Evolutionary conservation across 2,329 filamentous ascomycete species (phyloP).

Genomic region (Tolypocladium cylindrosporum): DNA sequence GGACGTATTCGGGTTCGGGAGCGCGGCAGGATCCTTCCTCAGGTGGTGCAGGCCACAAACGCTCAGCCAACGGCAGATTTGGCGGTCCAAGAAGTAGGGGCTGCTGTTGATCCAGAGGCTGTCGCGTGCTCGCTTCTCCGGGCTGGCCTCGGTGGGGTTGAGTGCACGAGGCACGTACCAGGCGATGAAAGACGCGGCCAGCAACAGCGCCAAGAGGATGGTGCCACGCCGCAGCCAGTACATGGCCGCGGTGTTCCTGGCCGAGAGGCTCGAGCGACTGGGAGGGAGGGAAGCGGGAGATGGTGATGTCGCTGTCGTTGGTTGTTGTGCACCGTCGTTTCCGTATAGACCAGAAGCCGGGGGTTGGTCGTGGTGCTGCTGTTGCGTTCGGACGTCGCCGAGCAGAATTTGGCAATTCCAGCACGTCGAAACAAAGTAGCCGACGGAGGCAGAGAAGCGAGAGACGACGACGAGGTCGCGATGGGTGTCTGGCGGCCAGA

Average conservation of each 20-base stretch:
- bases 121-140: constrained; percentile 53
- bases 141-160: constrained; percentile 53
- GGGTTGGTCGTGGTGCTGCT: background rate
- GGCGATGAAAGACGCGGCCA: constrained; percentile 35
- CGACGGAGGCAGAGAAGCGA: background rate
- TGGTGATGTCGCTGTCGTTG: background rate
- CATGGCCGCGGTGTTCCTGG: constrained; percentile 20
- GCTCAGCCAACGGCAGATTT: constrained; percentile 68
- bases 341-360: background rate
- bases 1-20: constrained; percentile 7
- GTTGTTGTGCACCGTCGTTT: background rate
- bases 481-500: background rate
- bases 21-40: constrained; percentile 44
- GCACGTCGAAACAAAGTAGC: background rate
- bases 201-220: constrained; percentile 27
- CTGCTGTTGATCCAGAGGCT: constrained; percentile 60
- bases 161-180: constrained; percentile 44
- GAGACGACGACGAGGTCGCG: background rate
- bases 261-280: background rate
- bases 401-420: background rate
- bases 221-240: constrained; percentile 35
- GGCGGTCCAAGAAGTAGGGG: constrained; percentile 64
- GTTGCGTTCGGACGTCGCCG: background rate
- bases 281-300: background rate
- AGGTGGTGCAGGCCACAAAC: constrained; percentile 73